phyloP scores from a whole-genome alignment of 106 monocot species.

The Iris macrosiphon region DNA sequence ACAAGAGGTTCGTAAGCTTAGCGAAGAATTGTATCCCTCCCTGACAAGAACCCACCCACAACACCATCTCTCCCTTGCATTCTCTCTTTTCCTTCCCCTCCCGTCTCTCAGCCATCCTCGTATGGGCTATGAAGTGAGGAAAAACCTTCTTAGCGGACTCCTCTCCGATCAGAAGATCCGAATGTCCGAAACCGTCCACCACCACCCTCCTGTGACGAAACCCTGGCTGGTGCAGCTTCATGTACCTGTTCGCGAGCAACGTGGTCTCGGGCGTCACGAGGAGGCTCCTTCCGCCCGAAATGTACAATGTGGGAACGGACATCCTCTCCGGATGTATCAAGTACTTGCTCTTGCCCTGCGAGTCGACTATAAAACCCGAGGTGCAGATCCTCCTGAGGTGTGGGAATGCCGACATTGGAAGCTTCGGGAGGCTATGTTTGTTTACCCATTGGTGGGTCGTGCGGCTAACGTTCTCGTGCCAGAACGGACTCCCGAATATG shows the following conservation, averaged over 20 bases:
- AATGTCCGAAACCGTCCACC: slow-evolving; percentile 32
- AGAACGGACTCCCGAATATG: slow-evolving; percentile 27
- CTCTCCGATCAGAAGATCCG: slow-evolving; percentile 36
- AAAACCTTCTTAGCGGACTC: slow-evolving; percentile 24
- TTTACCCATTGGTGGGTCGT: slow-evolving; percentile 20
- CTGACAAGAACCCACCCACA: slow-evolving; percentile 18
- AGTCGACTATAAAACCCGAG: slow-evolving; percentile 21
- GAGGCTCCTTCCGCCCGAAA: slow-evolving; percentile 31
- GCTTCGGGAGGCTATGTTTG: slow-evolving; percentile 16
- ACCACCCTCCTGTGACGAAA: slow-evolving; percentile 33
- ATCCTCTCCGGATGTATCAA: slow-evolving; percentile 33
- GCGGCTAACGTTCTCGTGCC: slow-evolving; percentile 23
- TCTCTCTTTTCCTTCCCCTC: slow-evolving; percentile 1
- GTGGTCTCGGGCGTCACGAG: slow-evolving; percentile 24
- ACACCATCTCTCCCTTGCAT: background rate
- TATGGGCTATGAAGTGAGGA: slow-evolving; percentile 27
- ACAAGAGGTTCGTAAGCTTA: too few relatives aligned
- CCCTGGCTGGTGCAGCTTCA: slow-evolving; percentile 25
- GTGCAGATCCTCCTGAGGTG: slow-evolving; percentile 28
- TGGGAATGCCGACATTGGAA: slow-evolving; percentile 27
- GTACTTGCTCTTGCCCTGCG: slow-evolving; percentile 19
- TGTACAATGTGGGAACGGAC: slow-evolving; percentile 24
- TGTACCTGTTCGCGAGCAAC: slow-evolving; percentile 22
- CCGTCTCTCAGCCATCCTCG: slow-evolving; percentile 18
- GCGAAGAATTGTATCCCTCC: too few relatives aligned